Conservation (phyloP, 495 filamentous ascomycete genomes). For the Annulohypoxylon bovei region DNA sequence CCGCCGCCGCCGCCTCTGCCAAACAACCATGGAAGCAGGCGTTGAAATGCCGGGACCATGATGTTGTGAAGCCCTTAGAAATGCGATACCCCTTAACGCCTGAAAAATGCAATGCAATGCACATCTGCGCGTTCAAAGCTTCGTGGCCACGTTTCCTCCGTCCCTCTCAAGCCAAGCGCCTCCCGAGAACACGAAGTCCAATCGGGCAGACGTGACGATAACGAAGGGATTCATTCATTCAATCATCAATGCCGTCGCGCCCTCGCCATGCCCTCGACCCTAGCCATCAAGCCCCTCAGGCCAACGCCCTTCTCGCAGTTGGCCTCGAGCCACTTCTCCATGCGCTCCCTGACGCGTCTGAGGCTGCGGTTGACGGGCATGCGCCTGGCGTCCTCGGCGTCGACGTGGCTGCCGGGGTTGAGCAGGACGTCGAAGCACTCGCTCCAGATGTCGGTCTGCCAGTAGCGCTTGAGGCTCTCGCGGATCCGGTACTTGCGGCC, state of each 20-base stretch:
- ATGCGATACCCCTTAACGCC: conserved; percentile 15
- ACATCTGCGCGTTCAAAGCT: neutral
- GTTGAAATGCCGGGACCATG: neutral
- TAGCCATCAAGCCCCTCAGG: conserved; percentile 73
- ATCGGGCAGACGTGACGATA: neutral
- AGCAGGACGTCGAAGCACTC: conserved; percentile 86
- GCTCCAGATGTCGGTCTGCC: conserved; percentile 91
- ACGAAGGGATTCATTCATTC: neutral
- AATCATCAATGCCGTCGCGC: conserved; percentile 40
- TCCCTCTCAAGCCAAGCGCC: no score
- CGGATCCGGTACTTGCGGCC: conserved; percentile 71
- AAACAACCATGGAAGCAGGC: neutral
- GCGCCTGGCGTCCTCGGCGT: conserved; percentile 64
- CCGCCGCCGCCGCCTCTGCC: neutral
- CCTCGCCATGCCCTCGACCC: conserved; percentile 67
- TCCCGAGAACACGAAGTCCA: neutral
- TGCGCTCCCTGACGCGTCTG: conserved; percentile 71
- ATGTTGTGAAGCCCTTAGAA: no score
- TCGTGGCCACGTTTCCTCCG: neutral
- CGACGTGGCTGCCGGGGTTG: conserved; percentile 75
- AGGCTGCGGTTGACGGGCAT: conserved; percentile 77
- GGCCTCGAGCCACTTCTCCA: conserved; percentile 85
- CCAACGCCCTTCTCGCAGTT: conserved; percentile 86
- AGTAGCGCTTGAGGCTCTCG: conserved; percentile 88
- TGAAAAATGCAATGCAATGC: conserved; percentile 7